phyloP scores from a whole-genome alignment of 768 basidiomycete species.

The Crepidotus variabilis region DNA sequence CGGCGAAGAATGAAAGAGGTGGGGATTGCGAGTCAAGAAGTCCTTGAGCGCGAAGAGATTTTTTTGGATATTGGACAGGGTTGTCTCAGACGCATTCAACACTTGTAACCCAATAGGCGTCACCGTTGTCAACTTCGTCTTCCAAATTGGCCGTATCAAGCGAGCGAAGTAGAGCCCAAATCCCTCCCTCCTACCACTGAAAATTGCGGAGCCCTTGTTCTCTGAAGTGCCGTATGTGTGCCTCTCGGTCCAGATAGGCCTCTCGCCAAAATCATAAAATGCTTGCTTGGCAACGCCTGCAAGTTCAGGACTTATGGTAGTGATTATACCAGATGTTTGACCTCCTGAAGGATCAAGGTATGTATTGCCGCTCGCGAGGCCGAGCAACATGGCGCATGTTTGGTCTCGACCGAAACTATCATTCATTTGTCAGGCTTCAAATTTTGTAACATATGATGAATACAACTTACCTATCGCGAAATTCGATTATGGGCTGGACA shows the following conservation, averaged over 20 bases:
- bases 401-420: constrained; percentile 87
- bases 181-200: constrained; percentile 87
- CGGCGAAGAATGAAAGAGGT: constrained; percentile 80
- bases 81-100: constrained; percentile 59
- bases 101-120: constrained; percentile 39
- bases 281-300: constrained; percentile 75
- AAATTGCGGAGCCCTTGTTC: constrained; percentile 69
- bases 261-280: constrained; percentile 83
- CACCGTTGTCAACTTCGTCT: constrained; percentile 63
- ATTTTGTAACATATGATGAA: not conserved
- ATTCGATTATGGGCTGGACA: constrained; percentile 76
- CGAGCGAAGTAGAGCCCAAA: constrained; percentile 85
- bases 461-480: constrained; percentile 65
- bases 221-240: constrained; percentile 78
- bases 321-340: constrained; percentile 41
- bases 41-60: constrained; percentile 76
- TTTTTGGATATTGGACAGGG: constrained; percentile 69
- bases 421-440: constrained; percentile 8
- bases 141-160: constrained; percentile 86
- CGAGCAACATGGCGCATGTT: constrained; percentile 88
- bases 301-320: constrained; percentile 55
- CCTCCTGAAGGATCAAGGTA: constrained; percentile 63
- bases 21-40: constrained; percentile 77
- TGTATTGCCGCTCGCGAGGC: constrained; percentile 80
- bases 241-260: constrained; percentile 79